A percentile compares a stretch with the other conserved stretches of the same genome.
These are phyloP conservation scores for Cercospora citrullina DNA, from an alignment of 2,329 filamentous ascomycete genomes.

Conservation along the genomic window DNA sequence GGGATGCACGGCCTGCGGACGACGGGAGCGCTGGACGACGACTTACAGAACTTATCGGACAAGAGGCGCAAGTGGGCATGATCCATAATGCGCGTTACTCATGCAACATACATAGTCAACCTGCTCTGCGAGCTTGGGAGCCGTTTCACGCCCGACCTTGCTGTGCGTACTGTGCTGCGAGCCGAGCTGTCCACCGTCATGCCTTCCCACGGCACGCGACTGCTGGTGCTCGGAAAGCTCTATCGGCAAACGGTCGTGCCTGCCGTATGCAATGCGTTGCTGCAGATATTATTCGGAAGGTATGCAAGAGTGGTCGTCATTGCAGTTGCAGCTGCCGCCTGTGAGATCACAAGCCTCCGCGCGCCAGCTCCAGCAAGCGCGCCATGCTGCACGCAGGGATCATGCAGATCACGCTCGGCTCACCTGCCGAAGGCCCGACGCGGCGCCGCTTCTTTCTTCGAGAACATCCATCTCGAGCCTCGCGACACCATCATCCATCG, in stretches of 20 bases:
- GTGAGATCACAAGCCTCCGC: background rate
- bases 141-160: background rate
- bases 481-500: background rate
- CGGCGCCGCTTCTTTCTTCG: constrained; percentile 6
- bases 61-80: constrained; percentile 62
- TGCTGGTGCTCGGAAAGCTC: background rate
- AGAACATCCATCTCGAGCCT: background rate
- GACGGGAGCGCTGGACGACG: background rate
- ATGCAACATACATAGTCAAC: background rate
- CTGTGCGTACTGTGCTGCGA: background rate
- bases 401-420: background rate
- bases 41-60: constrained; percentile 82
- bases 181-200: background rate
- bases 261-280: background rate
- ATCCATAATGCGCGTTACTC: constrained; percentile 6
- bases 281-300: background rate
- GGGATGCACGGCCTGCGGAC: background rate
- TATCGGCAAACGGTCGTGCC: background rate
- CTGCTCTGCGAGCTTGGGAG: background rate
- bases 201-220: background rate
- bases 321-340: background rate
- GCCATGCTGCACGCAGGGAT: background rate
- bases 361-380: constrained; percentile 1
- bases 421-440: constrained; percentile 5
- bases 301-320: background rate